Base-by-base conservation (phyloP, 768 basidiomycete species). In the Austroboletus festivus region DNA sequence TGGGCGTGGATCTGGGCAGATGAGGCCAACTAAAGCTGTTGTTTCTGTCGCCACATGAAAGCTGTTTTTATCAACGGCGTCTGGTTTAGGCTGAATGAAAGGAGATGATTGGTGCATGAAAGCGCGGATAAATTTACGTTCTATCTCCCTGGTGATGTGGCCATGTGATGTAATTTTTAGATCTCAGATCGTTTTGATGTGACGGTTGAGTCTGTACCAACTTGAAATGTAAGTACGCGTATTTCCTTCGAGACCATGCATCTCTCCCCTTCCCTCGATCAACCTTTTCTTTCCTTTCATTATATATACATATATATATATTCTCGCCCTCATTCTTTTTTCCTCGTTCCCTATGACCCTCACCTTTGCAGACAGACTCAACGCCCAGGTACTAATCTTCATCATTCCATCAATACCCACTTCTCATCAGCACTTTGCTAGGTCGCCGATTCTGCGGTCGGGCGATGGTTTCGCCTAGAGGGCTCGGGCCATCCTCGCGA, bases 381-480 rank as follows among this genome's bases (percentile, higher is more conserved):
- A 74, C 46, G 71, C 72, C 21, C 69, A 69, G 56, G 72, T 73
- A 26, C 16, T n/a, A n/a, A n/a, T n/a, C n/a, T n/a, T n/a, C n/a
- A n/a, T n/a, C n/a, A n/a, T n/a, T n/a, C n/a, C n/a, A n/a, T n/a
- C n/a, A n/a, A n/a, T n/a, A n/a, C n/a, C n/a, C n/a, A n/a, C n/a
- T n/a, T n/a, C n/a, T n/a, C n/a, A n/a, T n/a, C n/a, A n/a, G n/a
- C n/a, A n/a, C n/a, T n/a, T n/a, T n/a, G n/a, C n/a, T 39, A 67
- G 62, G 70, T 76, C 33, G 75, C 76, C 15, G 64, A 65, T 51
- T 73, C 71, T 30, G 57, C 53, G 13, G 53, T 75, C 26, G 86
- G 86, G 44, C 71, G 78, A 60, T 87, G 83, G 80, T 89, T 89
- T 68, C 72, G 77, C 45, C 72, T 89, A 21, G 86, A 88, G 49